Evolutionary conservation across 495 filamentous ascomycete genomes (phyloP).

Genomic region (Neurospora sp.): DNA sequence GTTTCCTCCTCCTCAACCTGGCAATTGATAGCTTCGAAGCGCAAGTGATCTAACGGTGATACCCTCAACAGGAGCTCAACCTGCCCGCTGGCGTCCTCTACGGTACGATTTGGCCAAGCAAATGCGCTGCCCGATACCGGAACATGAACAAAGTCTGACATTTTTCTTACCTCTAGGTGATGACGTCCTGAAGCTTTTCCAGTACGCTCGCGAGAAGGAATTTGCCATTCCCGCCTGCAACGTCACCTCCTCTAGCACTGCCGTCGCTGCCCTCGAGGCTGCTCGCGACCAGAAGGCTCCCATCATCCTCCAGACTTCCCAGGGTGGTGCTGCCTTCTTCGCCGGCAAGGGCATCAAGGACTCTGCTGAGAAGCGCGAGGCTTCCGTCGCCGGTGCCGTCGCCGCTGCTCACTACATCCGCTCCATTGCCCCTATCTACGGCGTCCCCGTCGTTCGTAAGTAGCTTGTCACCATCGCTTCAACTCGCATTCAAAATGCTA

Average conservation of each 20-base stretch:
- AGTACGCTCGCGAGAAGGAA: slow-evolving; percentile 70
- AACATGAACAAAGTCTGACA: background rate
- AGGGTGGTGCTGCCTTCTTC: slow-evolving; percentile 93
- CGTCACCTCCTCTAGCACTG: slow-evolving; percentile 86
- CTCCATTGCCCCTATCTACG: slow-evolving; percentile 75
- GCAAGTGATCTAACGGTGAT: background rate
- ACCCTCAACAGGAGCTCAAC: slow-evolving; percentile 1
- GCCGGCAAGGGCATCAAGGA: slow-evolving; percentile 89
- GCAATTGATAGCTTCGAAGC: background rate
- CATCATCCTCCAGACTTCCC: slow-evolving; percentile 82
- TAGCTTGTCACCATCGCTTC: slow-evolving; percentile 28
- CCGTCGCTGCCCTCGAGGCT: slow-evolving; percentile 82
- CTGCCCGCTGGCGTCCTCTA: slow-evolving; percentile 7
- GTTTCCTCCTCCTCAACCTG: background rate
- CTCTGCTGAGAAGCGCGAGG: slow-evolving; percentile 57
- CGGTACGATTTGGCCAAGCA: background rate
- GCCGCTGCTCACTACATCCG: slow-evolving; percentile 93
- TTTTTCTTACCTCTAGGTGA: slow-evolving; percentile 42
- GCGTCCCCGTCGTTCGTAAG: slow-evolving; percentile 83
- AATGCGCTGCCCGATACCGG: slow-evolving; percentile 2
- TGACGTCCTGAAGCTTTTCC: slow-evolving; percentile 75
- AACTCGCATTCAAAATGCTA: background rate
- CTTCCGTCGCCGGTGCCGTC: slow-evolving; percentile 77
- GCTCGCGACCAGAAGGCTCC: slow-evolving; percentile 81
- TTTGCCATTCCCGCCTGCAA: slow-evolving; percentile 84